Evolutionary conservation across 352 stramenopile species (phyloP), one percentile per base, ranked within the genome.

Genomic region (Phytophthora sp.): DNA sequence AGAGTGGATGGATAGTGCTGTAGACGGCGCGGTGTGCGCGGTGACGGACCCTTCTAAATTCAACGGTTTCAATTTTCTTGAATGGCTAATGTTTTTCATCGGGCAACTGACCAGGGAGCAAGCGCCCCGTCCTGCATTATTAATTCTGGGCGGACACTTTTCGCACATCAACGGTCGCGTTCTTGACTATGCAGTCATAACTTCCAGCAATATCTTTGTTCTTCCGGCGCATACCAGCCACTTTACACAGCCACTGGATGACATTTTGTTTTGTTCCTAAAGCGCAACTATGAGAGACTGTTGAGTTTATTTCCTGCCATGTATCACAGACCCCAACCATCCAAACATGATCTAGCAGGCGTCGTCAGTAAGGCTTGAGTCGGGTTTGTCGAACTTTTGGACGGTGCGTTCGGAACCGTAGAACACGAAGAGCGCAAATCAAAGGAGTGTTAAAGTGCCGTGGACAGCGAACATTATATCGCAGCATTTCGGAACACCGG

Each of bases 81-180:
- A 51, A 6, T 51, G 44, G 44, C 15, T 51, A 1, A 51, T 36
- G 11, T 51, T 36, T 1, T 51, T 21, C 24, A 15, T 36, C 24
- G 5, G 20, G 12, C 26, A 35, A 3, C 9, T 36, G 26, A 51
- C 24, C 11, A 23, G 36, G 26, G 20, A 1, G 8, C 8, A 4
- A 8, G 21, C 11, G 7, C 6, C 18, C 4, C 7, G 21, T 8
- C 39, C 39, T 6, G 21, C 11, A 21, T 35, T 51, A 16, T 20
- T 47, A 2, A 35, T 51, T 20, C 23, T 51, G 44, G 44, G 36
- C 13, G 44, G 44, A 13, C 23, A 51, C 44, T 33, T 51, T 35
- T 31, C 44, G 5, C 44, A 51, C 26, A 18, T 51, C 9, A 51
- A 51, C 11, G 21, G 26, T 2, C 23, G 3, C 6, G 44, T 35